These are phyloP conservation scores for Talaromyces nanjingensis DNA, from an alignment of 495 filamentous ascomycete species.

Conservation along the genomic window DNA sequence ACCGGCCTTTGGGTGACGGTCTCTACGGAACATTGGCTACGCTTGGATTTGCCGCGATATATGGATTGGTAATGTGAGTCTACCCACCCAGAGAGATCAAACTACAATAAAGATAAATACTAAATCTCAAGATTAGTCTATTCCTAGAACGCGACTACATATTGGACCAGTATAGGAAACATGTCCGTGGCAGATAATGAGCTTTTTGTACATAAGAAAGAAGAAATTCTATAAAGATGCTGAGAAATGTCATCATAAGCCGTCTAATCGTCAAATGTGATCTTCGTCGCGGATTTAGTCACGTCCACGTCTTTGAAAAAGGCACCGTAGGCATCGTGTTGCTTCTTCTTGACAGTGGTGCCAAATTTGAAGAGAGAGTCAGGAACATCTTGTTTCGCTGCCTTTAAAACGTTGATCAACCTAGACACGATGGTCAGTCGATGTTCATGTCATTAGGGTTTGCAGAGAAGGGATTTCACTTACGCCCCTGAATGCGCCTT, in stretches of 20 bases:
- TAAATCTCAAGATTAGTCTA: constrained; percentile 31
- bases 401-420: constrained; percentile 86
- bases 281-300: constrained; percentile 81
- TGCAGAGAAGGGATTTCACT: constrained; percentile 27
- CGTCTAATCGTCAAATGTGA: constrained; percentile 72
- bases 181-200: constrained; percentile 21
- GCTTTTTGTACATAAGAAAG: constrained; percentile 12
- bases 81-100: background rate
- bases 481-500: constrained; percentile 80
- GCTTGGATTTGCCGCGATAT: constrained; percentile 43
- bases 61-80: constrained; percentile 56
- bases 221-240: background rate
- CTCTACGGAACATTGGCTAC: constrained; percentile 44
- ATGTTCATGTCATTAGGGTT: background rate
- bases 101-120: constrained; percentile 10
- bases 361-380: constrained; percentile 88
- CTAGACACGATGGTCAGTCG: constrained; percentile 20
- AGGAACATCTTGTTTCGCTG: constrained; percentile 80
- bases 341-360: constrained; percentile 98
- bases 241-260: constrained; percentile 8
- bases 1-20: constrained; percentile 19
- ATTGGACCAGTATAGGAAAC: constrained; percentile 38
- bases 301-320: constrained; percentile 80
- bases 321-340: constrained; percentile 83
- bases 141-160: constrained; percentile 56